These are phyloP conservation scores for Colletotrichum liaoningense DNA, from an alignment of 2,329 filamentous ascomycete species.

Conservation along the genomic window DNA sequence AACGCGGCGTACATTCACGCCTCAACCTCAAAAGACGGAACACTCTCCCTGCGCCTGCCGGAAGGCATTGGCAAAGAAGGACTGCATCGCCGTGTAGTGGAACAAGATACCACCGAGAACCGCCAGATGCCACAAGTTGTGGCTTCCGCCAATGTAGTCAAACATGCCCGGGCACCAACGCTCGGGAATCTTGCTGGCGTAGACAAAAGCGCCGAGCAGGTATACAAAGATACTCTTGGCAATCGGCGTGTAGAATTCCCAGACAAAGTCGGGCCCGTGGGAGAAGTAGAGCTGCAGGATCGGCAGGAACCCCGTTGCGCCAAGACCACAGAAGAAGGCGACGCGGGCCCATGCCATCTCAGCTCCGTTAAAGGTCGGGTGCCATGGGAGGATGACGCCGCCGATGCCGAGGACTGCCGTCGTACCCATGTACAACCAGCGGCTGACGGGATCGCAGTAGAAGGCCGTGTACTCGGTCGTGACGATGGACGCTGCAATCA, in stretches of 20 bases:
- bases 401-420: conserved; percentile 86
- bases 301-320: conserved; percentile 88
- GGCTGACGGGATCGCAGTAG: conserved; percentile 92
- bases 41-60: conserved; percentile 72
- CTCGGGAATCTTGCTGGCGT: conserved; percentile 93
- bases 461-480: conserved; percentile 99
- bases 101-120: conserved; percentile 97
- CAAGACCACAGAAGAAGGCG: conserved; percentile 89
- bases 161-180: conserved; percentile 93
- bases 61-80: conserved; percentile 88
- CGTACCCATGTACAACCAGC: conserved; percentile 85
- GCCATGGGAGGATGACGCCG: conserved; percentile 94
- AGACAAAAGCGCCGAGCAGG: conserved; percentile 84
- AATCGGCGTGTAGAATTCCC: conserved; percentile 89
- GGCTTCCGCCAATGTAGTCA: conserved; percentile 93
- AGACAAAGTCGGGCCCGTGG: conserved; percentile 83
- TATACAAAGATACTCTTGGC: conserved; percentile 90
- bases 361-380: conserved; percentile 90
- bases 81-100: conserved; percentile 95
- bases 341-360: conserved; percentile 96
- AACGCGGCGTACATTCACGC: background rate
- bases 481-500: conserved; percentile 96
- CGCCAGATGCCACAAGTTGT: conserved; percentile 97
- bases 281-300: conserved; percentile 85
- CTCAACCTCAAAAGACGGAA: conserved; percentile 58